Percentiles rank a stretch among this genome's conserved stretches.
Evolutionary conservation across 495 filamentous ascomycete species (phyloP).

Genomic region (Extremus antarcticus): DNA sequence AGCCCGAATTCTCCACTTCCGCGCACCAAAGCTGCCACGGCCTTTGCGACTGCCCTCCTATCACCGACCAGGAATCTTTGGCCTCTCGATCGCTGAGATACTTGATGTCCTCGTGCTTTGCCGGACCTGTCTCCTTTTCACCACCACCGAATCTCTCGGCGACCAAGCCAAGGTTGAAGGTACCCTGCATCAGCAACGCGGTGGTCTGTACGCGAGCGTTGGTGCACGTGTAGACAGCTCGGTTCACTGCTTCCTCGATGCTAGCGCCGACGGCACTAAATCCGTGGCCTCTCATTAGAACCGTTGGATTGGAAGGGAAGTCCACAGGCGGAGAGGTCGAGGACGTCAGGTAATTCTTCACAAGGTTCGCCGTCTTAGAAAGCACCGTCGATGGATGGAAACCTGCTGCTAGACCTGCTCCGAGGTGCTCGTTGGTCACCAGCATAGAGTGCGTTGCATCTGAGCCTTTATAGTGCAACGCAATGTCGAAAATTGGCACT

Average conservation of each 20-base stretch:
- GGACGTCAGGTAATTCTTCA: conserved; percentile 12
- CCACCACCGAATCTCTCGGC: conserved; percentile 24
- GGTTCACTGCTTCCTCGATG: conserved; percentile 29
- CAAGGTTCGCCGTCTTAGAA: conserved; percentile 6
- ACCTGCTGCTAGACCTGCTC: conserved; percentile 33
- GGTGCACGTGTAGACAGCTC: conserved; percentile 28
- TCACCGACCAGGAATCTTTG: conserved; percentile 25
- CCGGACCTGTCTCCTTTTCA: conserved; percentile 29
- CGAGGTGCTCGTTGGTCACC: conserved; percentile 35
- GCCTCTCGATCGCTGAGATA: conserved; percentile 28
- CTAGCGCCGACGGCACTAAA: conserved; percentile 24
- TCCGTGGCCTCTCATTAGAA: conserved; percentile 32
- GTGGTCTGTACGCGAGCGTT: conserved; percentile 28
- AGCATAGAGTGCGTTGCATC: conserved; percentile 29
- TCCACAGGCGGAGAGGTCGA: neutral
- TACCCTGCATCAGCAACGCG: conserved; percentile 24
- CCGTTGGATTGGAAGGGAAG: conserved; percentile 14
- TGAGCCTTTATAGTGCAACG: conserved; percentile 21
- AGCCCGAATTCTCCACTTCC: conserved; percentile 25
- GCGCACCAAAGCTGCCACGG: conserved; percentile 31
- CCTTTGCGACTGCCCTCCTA: conserved; percentile 10
- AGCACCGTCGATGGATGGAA: conserved; percentile 25
- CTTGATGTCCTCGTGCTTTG: conserved; percentile 27
- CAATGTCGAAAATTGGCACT: conserved; percentile 28
- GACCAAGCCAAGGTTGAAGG: conserved; percentile 19